Evolutionary conservation across 2,329 filamentous ascomycete species (phyloP), one percentile per base, ranked within the genome.

Genomic region (Ramularia collo-cygni): DNA sequence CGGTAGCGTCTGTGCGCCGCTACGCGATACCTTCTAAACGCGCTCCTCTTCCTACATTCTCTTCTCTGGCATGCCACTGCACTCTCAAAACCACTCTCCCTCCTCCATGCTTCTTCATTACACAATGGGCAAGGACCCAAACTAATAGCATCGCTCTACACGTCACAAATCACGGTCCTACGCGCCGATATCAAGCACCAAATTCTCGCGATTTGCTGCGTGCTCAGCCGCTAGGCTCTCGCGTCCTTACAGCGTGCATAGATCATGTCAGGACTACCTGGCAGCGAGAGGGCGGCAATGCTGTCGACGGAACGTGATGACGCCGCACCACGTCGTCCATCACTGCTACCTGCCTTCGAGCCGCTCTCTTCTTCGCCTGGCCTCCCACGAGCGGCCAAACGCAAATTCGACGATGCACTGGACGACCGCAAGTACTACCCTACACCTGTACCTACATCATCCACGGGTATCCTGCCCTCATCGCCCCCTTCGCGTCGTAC

Each of bases 401-500:
- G 83, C 59, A 82, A 80, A 57, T 69, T 66, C 53, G 62, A 64
- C 38, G 67, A 68, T 44, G 16, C 31, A 16, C 33, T 76, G 74
- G 48, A 69, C 64, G 40, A 64, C 64, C 45, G 64, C 52, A 87
- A 83, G 58, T 69, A 66, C 55, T 96, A 96, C 67, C 92, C 92
- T 29, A 96, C 92, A 2, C 92, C 92, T 1, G 76, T 94, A 46
- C 89, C 90, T 14, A 95, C 90, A 4, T 96, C 92, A 3, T 94
- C 87, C 52, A 95, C 90, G 32, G 86, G 85, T 56, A 86, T 95
- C 55, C 71, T 95, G 52, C 87, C 85, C 27, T 93, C 87, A 34
- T 93, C 87, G 32, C 89, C 89, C 34, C 81, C 84, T 60, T 54
- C 70, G 52, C 70, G 67, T 59, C 54, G 58, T 58, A 61, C 56